These are phyloP conservation scores for Linnemannia zychae DNA, from an alignment of 192 early-diverging fungal genomes.

Conservation along the genomic window DNA sequence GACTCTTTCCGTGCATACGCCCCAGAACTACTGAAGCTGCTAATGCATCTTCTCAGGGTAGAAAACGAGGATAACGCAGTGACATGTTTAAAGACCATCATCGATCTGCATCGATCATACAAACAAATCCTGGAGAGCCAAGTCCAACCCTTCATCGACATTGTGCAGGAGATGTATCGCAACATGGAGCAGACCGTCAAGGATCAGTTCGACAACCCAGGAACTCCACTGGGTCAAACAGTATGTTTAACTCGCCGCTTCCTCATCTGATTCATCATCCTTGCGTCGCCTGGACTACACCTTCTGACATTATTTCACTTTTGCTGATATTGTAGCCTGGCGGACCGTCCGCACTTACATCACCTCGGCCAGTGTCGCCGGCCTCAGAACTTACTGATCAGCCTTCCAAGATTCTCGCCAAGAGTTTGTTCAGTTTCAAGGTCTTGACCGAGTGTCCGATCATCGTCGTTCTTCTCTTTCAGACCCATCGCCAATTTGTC, in stretches of 20 bases:
- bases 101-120: slow-evolving; percentile 94
- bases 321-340: slow-evolving; percentile 39
- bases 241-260: slow-evolving; percentile 11
- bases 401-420: slow-evolving; percentile 75
- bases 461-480: slow-evolving; percentile 95
- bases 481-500: slow-evolving; percentile 88
- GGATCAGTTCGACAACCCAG: slow-evolving; percentile 85
- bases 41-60: slow-evolving; percentile 82
- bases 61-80: slow-evolving; percentile 99
- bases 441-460: slow-evolving; percentile 99
- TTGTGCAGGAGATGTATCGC: slow-evolving; percentile 94
- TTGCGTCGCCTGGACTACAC: not conserved
- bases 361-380: slow-evolving; percentile 83
- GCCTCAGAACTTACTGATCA: slow-evolving; percentile 68
- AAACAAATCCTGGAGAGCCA: slow-evolving; percentile 86
- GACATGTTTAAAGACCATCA: slow-evolving; percentile 92
- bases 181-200: slow-evolving; percentile 91
- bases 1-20: slow-evolving; percentile 86
- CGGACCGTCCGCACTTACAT: slow-evolving; percentile 60
- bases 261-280: not conserved
- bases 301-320: not conserved
- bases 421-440: slow-evolving; percentile 92
- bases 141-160: slow-evolving; percentile 90
- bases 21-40: slow-evolving; percentile 78
- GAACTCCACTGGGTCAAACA: slow-evolving; percentile 63